A percentile compares a stretch with the other conserved stretches of the same genome.
Evolutionary conservation across 768 basidiomycete genomes (phyloP).

Genomic region (Lactifluus rugatus): DNA sequence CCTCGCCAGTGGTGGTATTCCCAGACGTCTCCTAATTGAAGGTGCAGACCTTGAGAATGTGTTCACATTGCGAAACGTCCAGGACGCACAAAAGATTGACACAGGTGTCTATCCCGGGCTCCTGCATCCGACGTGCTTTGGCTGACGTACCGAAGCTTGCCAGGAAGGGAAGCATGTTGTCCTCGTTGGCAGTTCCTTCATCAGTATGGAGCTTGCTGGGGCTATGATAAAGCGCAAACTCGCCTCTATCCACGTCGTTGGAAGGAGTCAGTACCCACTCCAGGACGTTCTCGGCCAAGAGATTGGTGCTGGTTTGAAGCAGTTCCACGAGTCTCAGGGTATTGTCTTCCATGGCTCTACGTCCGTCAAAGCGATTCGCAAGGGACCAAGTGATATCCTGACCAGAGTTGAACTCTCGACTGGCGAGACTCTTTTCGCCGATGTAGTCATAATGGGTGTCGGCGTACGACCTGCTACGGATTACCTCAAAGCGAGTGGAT

Average conservation of each 20-base stretch:
- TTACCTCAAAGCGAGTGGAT: conserved; percentile 62
- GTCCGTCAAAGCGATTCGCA: conserved; percentile 55
- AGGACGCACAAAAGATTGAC: conserved; percentile 64
- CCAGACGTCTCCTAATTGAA: conserved; percentile 67
- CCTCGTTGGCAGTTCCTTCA: conserved; percentile 84
- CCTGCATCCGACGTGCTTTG: neutral
- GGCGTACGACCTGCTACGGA: conserved; percentile 78
- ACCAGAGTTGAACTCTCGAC: conserved; percentile 36
- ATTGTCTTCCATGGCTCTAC: conserved; percentile 76
- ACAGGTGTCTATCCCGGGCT: conserved; percentile 43
- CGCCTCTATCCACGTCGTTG: conserved; percentile 75
- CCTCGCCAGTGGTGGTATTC: conserved; percentile 65
- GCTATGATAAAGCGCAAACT: conserved; percentile 65
- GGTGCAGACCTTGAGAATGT: conserved; percentile 70
- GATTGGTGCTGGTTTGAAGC: conserved; percentile 62
- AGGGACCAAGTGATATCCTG: conserved; percentile 33
- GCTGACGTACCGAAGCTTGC: conserved; percentile 32
- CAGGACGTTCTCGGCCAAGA: conserved; percentile 72
- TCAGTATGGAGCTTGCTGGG: conserved; percentile 86
- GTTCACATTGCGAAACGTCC: conserved; percentile 58
- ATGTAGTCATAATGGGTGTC: conserved; percentile 77
- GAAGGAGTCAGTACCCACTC: conserved; percentile 74
- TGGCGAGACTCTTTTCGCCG: conserved; percentile 48
- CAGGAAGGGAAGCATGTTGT: conserved; percentile 70
- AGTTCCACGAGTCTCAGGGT: conserved; percentile 77